Evolutionary conservation across 1,284 basidiomycete species (phyloP), one percentile per base, ranked within the genome.

Genomic region (Trametes hirsuta): DNA sequence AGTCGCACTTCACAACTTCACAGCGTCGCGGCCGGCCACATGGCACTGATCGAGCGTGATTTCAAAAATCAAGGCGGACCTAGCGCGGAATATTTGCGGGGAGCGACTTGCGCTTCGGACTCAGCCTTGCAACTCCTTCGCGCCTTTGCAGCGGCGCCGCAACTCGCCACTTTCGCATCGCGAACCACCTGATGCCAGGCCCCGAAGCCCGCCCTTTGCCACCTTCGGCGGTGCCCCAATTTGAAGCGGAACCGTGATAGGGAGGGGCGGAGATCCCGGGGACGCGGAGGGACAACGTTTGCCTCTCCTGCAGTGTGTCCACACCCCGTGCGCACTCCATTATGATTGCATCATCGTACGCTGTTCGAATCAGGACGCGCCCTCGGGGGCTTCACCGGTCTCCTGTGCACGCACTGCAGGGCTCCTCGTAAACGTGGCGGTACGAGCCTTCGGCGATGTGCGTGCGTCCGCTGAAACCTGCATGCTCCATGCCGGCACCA

Each of bases 231-330:
- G 34, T 39, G 11, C 25, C 21, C 15, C 47, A 47, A 50, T 50
- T 63, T 58, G 24, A 46, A 48, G 62, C 62, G 58, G 55, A 54
- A 51, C 55, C 18, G 24, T 40, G 36, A 49, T 48, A 22, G 45
- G 35, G 46, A 12, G 41, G 6, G 34, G 62, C 62, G 55, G 58
- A 60, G 58, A 63, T 63, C 55, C 42, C 36, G 48, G 36, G 36
- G 47, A 49, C 36, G 36, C 9, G 36, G 41, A 39, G 15, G 21
- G 25, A 47, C 24, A 44, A 41, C 12, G 50, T 42, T 52, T 44
- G 39, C 21, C n/a, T 30, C 30, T 30, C 6, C 18, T 44, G 37
- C 18, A 15, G 8, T 30, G 30, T 5, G 30, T 30, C 30, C 30
- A 4, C 30, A 30, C 8, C 8, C 30, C 30, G 8, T 30, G 30